These are phyloP conservation scores for Hansenula sp. DNA, from an alignment of 1,139 yeast species.

Conservation along the genomic window DNA sequence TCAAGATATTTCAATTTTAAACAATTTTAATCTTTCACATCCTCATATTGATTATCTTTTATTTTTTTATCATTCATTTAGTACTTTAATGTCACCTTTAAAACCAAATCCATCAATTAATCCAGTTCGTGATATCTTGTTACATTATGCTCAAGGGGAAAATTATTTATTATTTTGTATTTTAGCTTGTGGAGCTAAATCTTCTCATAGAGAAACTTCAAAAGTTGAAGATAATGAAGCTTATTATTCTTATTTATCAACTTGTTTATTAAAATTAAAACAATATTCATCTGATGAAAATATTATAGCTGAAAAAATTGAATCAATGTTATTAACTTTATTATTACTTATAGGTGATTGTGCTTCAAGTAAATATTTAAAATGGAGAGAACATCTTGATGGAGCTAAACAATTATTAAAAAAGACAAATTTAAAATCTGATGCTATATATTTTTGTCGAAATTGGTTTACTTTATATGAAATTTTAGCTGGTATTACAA, in stretches of 20 bases:
- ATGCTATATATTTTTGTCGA: constrained; percentile 56
- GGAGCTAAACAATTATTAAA: constrained; percentile 70
- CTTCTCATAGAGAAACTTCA: constrained; percentile 39
- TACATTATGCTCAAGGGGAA: constrained; percentile 56
- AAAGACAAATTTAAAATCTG: constrained; percentile 37
- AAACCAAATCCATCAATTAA: constrained; percentile 45
- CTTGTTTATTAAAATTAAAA: constrained; percentile 53
- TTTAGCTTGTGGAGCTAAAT: constrained; percentile 68
- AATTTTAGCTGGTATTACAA: constrained; percentile 62
- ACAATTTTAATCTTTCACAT: constrained; percentile 33
- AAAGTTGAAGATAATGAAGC: constrained; percentile 58
- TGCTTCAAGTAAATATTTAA: constrained; percentile 57
- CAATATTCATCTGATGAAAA: constrained; percentile 30
- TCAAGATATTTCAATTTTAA: constrained; percentile 12
- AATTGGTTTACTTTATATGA: constrained; percentile 69
- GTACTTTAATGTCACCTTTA: constrained; percentile 58
- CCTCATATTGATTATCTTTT: constrained; percentile 45
- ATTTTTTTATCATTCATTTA: constrained; percentile 55
- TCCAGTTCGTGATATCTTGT: constrained; percentile 62
- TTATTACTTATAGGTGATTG: constrained; percentile 65
- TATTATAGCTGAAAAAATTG: constrained; percentile 40
- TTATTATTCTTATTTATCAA: constrained; percentile 58
- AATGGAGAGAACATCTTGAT: constrained; percentile 73
- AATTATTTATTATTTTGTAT: constrained; percentile 63
- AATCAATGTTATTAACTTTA: constrained; percentile 64